phyloP scores from a whole-genome alignment of 1,139 yeast genomes.

The Blastobotrys malaysiensis region DNA sequence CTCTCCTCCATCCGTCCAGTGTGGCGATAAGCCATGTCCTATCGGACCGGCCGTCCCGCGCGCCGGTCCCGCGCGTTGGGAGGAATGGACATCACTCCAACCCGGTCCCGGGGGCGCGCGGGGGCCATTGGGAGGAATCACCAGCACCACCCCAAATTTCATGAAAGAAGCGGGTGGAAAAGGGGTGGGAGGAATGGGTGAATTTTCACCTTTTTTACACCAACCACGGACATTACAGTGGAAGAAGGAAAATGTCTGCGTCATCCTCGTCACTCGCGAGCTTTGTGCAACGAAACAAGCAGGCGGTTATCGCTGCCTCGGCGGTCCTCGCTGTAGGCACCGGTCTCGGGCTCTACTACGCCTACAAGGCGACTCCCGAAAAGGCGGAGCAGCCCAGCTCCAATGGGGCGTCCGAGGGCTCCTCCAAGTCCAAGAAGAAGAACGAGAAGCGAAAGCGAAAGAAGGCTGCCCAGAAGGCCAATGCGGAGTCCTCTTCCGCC shows the following conservation, averaged over 20 bases:
- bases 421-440: conserved; percentile 9
- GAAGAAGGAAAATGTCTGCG: neutral
- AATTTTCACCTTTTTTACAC: neutral
- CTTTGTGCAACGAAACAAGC: conserved; percentile 13
- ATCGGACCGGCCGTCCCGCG: no score
- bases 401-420: conserved; percentile 3
- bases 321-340: conserved; percentile 14
- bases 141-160: neutral
- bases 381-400: conserved; percentile 1
- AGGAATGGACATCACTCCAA: neutral
- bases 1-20: no score
- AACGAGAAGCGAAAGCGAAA: conserved; percentile 13
- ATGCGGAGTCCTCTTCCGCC: neutral
- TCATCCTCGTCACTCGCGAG: conserved; percentile 8
- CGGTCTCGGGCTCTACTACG: conserved; percentile 14
- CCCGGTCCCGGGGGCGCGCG: no score
- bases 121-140: neutral
- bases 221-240: neutral
- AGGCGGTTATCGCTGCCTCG: conserved; percentile 13
- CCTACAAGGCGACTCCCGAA: conserved; percentile 5
- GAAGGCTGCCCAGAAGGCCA: conserved; percentile 8
- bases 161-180: neutral
- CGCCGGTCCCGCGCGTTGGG: neutral
- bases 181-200: conserved; percentile 1
- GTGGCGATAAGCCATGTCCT: neutral